phyloP scores from a whole-genome alignment of 495 filamentous ascomycete genomes.

The Lophiostoma macrostomum region DNA sequence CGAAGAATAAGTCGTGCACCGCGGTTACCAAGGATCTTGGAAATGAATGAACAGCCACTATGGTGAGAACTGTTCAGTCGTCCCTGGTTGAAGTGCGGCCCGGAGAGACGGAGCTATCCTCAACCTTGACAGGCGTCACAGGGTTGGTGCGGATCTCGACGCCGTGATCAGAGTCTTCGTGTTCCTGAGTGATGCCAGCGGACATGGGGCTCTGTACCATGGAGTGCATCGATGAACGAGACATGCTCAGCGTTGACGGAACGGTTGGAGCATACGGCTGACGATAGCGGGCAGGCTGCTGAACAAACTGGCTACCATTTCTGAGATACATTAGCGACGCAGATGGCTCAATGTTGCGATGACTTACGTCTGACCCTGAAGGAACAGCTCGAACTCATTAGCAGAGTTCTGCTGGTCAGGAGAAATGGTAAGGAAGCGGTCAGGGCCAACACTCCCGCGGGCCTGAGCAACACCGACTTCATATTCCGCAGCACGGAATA shows the following conservation, averaged over 20 bases:
- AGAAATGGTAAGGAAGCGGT: constrained; percentile 28
- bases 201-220: constrained; percentile 13
- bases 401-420: constrained; percentile 24
- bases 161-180: constrained; percentile 23
- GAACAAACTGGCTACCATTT: constrained; percentile 8
- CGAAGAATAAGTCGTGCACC: constrained; percentile 10
- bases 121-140: constrained; percentile 27
- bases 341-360: background rate
- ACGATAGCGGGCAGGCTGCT: constrained; percentile 13
- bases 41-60: background rate
- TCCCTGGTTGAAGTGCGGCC: constrained; percentile 9
- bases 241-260: constrained; percentile 25
- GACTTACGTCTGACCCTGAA: constrained; percentile 23
- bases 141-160: constrained; percentile 29
- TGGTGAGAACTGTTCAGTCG: constrained; percentile 1
- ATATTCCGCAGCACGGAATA: constrained; percentile 93
- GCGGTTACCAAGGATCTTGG: background rate
- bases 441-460: constrained; percentile 42
- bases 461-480: constrained; percentile 58
- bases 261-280: constrained; percentile 23
- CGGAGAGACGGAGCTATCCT: constrained; percentile 11
- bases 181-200: constrained; percentile 10
- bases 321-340: constrained; percentile 1
- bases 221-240: constrained; percentile 20
- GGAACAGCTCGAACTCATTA: constrained; percentile 35